Percentiles rank a stretch among this genome's conserved stretches.
phyloP scores from a whole-genome alignment of 73 alveolate species.

The Symbiodinium natans region DNA sequence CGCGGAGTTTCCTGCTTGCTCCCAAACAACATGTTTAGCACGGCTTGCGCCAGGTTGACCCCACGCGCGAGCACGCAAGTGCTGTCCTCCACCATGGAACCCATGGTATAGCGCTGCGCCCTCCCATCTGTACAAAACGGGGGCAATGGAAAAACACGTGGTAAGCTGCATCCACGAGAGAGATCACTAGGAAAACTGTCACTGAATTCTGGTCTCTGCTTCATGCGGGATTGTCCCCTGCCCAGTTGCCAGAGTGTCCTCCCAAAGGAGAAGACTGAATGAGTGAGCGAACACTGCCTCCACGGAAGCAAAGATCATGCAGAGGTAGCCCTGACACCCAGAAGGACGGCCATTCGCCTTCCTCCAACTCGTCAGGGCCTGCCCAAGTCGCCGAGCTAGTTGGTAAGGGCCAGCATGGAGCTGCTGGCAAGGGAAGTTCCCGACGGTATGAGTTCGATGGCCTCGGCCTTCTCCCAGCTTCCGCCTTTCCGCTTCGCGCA shows the following conservation, averaged over 20 bases:
- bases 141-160: constrained; percentile 20
- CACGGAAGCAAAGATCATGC: no score
- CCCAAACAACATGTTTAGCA: constrained; percentile 39
- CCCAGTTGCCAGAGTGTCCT: no score
- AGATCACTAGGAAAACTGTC: no score
- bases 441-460: not conserved
- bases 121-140: not conserved
- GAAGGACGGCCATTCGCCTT: no score
- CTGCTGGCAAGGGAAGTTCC: constrained; percentile 12
- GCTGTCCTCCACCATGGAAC: no score
- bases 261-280: no score
- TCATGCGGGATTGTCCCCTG: no score
- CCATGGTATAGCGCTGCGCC: not conserved
- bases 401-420: constrained; percentile 39
- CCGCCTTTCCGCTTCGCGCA: constrained; percentile 29
- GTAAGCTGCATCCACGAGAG: no score
- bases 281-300: no score
- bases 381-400: not conserved
- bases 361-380: no score
- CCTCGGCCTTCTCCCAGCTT: constrained; percentile 55
- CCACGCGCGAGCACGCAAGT: not conserved
- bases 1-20: not conserved
- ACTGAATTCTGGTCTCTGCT: no score
- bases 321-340: no score
- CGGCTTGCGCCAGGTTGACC: not conserved